Base-by-base conservation (phyloP, 768 basidiomycete genomes). In the Naematelia aurantialba region DNA sequence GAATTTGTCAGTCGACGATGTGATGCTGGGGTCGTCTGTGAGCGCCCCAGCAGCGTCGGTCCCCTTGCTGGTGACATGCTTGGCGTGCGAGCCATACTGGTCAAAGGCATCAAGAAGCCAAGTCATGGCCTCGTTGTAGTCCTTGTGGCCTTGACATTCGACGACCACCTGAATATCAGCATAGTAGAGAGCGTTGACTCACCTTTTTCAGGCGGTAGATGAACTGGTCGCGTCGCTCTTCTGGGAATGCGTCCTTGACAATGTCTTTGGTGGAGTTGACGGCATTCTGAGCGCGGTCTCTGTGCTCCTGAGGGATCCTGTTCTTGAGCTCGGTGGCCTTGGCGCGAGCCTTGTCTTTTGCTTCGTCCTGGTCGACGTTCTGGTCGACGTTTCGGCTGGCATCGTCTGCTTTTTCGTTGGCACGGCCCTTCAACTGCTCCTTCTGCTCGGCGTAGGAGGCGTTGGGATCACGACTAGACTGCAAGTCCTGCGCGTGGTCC, bases 151-250 rank as follows among this genome's bases (percentile, higher is more conserved):
- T 78, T 96, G 92, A 73, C 89, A 92, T 71, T 97, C 93, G 58
- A 93, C 82, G 54, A 96, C 84, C 34, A 71, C 67, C 68, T 69
- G 46, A 55, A 14, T 25, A 13, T 54, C 62, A 56, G 59, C 44
- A 17, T n/a, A 2, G 25, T 11, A 22, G 26, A n/a, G 17, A 31
- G 5, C n/a, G 34, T 34, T 26, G 12, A 52, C 65, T 56, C 45
- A 87, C 88, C 85, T 96, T 97, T 82, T 97, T 97, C 4, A 85
- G 82, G 12, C 94, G 84, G 81, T 87, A 94, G 70, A 98, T 88
- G 77, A 91, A 96, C 70, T 90, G 90, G 55, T 94, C 90, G 22
- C 90, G 83, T 21, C 94, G 81, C 77, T 92, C 92, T 66, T 87
- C 81, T 0, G 93, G 92, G 82, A 96, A 92, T 39, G 93, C 89